Base-by-base conservation (phyloP, 2,329 filamentous ascomycete genomes). In the Colletotrichum destructivum region DNA sequence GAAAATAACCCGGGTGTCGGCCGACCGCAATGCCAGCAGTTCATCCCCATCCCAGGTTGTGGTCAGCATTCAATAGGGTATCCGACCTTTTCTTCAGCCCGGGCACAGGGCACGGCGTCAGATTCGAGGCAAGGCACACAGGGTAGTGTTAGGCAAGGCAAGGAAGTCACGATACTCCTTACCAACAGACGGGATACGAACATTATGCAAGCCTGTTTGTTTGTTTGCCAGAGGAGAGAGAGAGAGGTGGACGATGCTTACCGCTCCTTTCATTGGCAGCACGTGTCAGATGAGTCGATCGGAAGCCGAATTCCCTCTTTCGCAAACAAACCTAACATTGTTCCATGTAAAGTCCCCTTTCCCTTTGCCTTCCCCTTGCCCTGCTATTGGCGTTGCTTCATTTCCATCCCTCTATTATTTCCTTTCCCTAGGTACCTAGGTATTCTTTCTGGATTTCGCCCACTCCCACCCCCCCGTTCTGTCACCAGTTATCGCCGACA, bases 21-120 rank as follows among this genome's bases (percentile, higher is more conserved):
- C 52, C 69, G 69, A 57, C 46, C 42, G 31, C 44, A 35, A 71
- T 62, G 64, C 54, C 42, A 69, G 66, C 23, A 69, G 40, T 63
- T 64, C 60, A 69, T 64, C 44, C 65, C 65, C 66, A 59, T 35
- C 47, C 55, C 23, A 55, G 47, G 47, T 31, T 16, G 4, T 2
- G 21, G 40, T 31, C 40, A 60, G 4, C 42, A 18, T 15, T 40
- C 59, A 62, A 40, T 38, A 26, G 12, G 44, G 26, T 7, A 9
- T 11, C 13, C 18, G 16, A 35, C 3, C 52, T n/a, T 44, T 35
- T 51, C 31, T 13, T 21, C 13, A 21, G 9, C 59, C 46, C 46
- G n/a, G 23, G 44, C 18, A 16, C 18, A 40, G 26, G 46, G 44
- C 38, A 62, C n/a, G 21, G 21, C 35, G 46, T 31, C 47, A 62